Base-by-base conservation (phyloP, 352 stramenopile species). In the Globisporangium megalacanthum region DNA sequence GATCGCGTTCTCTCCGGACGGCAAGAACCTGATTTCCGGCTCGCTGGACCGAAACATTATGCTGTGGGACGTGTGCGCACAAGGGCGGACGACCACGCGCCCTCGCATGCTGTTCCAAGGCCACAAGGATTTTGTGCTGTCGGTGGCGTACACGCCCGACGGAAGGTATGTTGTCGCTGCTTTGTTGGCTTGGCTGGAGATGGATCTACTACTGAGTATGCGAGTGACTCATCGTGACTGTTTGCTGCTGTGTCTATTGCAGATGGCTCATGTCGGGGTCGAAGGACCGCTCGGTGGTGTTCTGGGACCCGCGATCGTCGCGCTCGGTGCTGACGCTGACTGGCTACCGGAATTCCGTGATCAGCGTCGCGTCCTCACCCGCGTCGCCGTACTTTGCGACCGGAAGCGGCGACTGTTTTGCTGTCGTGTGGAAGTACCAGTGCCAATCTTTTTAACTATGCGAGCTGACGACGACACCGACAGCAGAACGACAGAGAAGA, bases 401-500 rank as follows among this genome's bases (percentile, higher is more conserved):
- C 31, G 84, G 82, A 47, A 92, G 81, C 51, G 82, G 84, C 11
- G 84, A 94, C 64, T 92, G 80, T 68, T 88, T 91, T 70, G 80
- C 82, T 50, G 83, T 90, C 31, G 74, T 92, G 60, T 94, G 84
- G 84, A 94, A 94, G 57, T 94, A 92, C 74, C 78, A 89, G 66
- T 87, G 72, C 67, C 78, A 92, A 72, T 84, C 80, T 61, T 89
- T 94, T 84, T 94, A 94, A 88, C 13, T 46, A 71, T 80, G 82
- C 80, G 72, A 63, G 57, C 7, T 25, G 49, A 54, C n/a, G 49
- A 52, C 5, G 31, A 46, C 19, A 35, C 17, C 33, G 42, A 48
- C 9, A 20, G 41, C 41, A 22, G 41, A 19, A 46, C 15, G 4
- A 19, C 41, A 22, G 41, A 15, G 41, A 15, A 19, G 41, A 17